phyloP scores from a whole-genome alignment of 371 early-diverging fungal species.

The Mucor irregularis region DNA sequence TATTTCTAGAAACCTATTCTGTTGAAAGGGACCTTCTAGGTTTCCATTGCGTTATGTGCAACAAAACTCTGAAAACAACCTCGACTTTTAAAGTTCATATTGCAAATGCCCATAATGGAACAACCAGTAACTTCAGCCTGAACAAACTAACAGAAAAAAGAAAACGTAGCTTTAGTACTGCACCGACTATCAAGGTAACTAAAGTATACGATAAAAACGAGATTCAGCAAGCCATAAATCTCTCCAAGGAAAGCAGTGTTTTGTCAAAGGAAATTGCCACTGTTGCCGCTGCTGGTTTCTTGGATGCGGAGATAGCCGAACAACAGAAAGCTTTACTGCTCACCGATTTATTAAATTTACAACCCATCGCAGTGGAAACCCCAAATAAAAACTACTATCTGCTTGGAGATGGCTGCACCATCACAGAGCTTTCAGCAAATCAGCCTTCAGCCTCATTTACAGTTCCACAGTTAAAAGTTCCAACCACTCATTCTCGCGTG shows the following conservation, averaged over 20 bases:
- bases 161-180: background rate
- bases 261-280: conserved; percentile 13
- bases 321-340: conserved; percentile 15
- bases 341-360: conserved; percentile 8
- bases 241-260: background rate
- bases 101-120: conserved; percentile 1
- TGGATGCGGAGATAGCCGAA: conserved; percentile 6
- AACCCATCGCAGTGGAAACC: conserved; percentile 14
- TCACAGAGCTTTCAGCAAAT: no score
- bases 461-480: no score
- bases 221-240: background rate
- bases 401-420: conserved; percentile 2
- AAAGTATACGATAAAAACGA: background rate
- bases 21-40: background rate
- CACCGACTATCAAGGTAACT: conserved; percentile 5
- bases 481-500: no score
- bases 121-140: background rate
- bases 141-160: background rate
- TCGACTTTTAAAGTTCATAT: conserved; percentile 1
- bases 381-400: conserved; percentile 7
- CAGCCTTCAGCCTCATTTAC: no score
- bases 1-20: background rate
- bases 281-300: conserved; percentile 14
- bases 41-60: background rate
- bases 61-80: background rate